Evolutionary conservation across 345 rosid genomes (phyloP).

Genomic region (Citrus medica): DNA sequence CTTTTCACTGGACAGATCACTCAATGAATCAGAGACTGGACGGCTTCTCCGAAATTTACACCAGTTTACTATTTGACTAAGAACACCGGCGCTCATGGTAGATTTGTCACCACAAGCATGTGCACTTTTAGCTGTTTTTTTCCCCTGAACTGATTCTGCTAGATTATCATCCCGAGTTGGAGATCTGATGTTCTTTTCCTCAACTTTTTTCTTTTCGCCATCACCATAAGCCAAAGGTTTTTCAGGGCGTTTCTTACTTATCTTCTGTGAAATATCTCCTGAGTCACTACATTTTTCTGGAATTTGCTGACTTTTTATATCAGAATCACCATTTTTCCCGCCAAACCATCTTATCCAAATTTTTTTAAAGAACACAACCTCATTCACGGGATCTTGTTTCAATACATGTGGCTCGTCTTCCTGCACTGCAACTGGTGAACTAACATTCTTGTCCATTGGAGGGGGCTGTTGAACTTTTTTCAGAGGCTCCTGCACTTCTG

Average conservation of each 20-base stretch:
- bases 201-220: constrained; percentile 17
- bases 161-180: constrained; percentile 9
- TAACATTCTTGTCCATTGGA: constrained; percentile 15
- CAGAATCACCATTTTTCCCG: constrained; percentile 15
- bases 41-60: constrained; percentile 31
- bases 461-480: constrained; percentile 19
- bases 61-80: constrained; percentile 33
- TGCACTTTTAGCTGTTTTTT: constrained; percentile 14
- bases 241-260: constrained; percentile 12
- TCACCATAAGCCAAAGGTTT: constrained; percentile 14
- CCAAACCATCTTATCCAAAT: constrained; percentile 51
- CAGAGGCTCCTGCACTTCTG: constrained; percentile 12
- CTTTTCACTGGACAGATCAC: constrained; percentile 27
- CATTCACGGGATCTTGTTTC: constrained; percentile 32
- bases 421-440: constrained; percentile 8
- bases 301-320: constrained; percentile 17
- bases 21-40: constrained; percentile 14
- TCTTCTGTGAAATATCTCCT: constrained; percentile 19
- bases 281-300: constrained; percentile 13
- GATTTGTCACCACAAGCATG: constrained; percentile 20
- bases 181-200: constrained; percentile 22
- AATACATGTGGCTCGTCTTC: constrained; percentile 6
- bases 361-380: constrained; percentile 36
- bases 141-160: constrained; percentile 21
- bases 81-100: constrained; percentile 23